Evolutionary conservation across 139 green algal genomes (phyloP).

Genomic region (Tetraselmis striata): DNA sequence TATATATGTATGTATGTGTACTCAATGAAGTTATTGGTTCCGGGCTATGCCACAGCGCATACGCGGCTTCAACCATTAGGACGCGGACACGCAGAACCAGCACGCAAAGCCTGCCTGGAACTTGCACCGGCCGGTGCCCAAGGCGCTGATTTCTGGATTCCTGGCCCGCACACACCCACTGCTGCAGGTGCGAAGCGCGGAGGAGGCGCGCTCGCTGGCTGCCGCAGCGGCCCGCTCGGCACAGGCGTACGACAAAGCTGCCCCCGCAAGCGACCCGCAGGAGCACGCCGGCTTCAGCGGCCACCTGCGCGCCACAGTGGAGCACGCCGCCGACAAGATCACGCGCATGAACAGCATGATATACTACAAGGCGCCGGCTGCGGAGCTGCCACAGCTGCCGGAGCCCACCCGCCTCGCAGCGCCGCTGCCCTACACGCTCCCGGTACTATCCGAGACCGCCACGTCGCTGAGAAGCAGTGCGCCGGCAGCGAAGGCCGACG

Average conservation of each 20-base stretch:
- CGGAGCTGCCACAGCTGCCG: neutral
- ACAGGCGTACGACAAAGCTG: neutral
- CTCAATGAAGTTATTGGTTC: too few relatives aligned
- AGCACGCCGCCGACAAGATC: neutral
- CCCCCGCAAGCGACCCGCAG: neutral
- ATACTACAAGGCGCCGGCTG: neutral
- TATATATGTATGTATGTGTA: too few relatives aligned
- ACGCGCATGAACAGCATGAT: neutral
- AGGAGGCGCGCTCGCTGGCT: neutral
- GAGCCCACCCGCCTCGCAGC: neutral
- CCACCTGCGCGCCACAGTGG: neutral
- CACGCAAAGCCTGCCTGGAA: too few relatives aligned
- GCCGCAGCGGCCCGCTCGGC: neutral
- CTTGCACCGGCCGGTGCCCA: too few relatives aligned
- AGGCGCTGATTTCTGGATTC: too few relatives aligned
- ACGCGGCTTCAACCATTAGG: too few relatives aligned
- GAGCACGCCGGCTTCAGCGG: neutral
- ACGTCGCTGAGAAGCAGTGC: neutral
- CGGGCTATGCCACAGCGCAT: too few relatives aligned
- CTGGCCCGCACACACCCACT: too few relatives aligned
- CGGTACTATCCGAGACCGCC: neutral
- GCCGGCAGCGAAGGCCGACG: neutral
- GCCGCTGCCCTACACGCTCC: neutral
- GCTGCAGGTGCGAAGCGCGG: neutral
- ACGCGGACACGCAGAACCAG: too few relatives aligned